Conservation (phyloP, 495 filamentous ascomycete genomes). For the Penicillium malachiteum region DNA sequence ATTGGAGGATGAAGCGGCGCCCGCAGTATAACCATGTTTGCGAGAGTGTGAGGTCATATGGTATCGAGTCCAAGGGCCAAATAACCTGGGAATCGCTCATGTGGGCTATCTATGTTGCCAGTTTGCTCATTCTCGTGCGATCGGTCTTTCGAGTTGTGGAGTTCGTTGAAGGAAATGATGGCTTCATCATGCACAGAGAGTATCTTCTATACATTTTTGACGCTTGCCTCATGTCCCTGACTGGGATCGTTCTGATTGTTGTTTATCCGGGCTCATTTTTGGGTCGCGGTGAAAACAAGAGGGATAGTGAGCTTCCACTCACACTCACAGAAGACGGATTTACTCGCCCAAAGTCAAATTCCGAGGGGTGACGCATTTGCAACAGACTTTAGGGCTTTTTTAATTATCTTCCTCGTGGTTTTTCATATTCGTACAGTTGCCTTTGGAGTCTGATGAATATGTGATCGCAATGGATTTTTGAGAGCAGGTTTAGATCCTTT, state of each 20-base stretch:
- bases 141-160: slow-evolving; percentile 62
- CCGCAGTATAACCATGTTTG: not conserved
- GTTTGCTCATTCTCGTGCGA: slow-evolving; percentile 57
- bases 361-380: not conserved
- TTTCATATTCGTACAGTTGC: too few relatives aligned
- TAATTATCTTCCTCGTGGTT: not conserved
- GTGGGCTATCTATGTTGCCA: slow-evolving; percentile 50
- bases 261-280: slow-evolving; percentile 10
- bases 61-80: not conserved
- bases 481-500: too few relatives aligned
- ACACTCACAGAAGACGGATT: not conserved
- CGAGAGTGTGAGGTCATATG: slow-evolving; percentile 10
- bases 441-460: too few relatives aligned
- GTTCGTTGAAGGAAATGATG: slow-evolving; percentile 55
- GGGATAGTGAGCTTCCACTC: slow-evolving; percentile 15
- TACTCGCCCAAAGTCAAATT: not conserved
- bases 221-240: slow-evolving; percentile 51
- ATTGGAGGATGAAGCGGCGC: slow-evolving; percentile 27
- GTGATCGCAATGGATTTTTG: too few relatives aligned
- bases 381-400: not conserved
- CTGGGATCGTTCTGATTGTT: slow-evolving; percentile 12
- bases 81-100: slow-evolving; percentile 52
- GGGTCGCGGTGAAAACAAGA: not conserved
- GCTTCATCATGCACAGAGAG: slow-evolving; percentile 53
- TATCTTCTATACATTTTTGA: slow-evolving; percentile 64